Percentiles rank a stretch among this genome's conserved stretches.
Evolutionary conservation across 805 yeast species (phyloP).

Genomic region (Wickerhamomyces mucosus): DNA sequence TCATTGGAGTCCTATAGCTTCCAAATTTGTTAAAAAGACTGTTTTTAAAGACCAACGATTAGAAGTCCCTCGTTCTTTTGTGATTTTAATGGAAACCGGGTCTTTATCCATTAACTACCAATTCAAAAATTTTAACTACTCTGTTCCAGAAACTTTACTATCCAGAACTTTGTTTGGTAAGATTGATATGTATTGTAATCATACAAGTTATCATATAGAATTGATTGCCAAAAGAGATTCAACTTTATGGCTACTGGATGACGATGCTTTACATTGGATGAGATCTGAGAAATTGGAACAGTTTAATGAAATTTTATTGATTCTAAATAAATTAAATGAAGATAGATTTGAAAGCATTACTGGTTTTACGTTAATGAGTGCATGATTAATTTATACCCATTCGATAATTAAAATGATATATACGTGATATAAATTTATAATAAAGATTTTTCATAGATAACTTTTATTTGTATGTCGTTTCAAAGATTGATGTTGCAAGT

Average conservation of each 20-base stretch:
- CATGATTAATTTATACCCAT: conserved; percentile 18
- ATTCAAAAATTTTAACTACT: conserved; percentile 22
- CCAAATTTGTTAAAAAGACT: conserved; percentile 1
- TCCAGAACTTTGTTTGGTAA: conserved; percentile 50
- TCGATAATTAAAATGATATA: too few species aligned
- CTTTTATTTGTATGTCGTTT: too few species aligned
- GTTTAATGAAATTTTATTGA: conserved; percentile 53
- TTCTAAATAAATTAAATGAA: conserved; percentile 53
- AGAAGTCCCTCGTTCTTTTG: conserved; percentile 27
- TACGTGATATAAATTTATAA: too few species aligned
- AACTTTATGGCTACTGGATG: conserved; percentile 59
- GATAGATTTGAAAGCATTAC: conserved; percentile 69
- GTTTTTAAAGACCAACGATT: not conserved
- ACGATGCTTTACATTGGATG: conserved; percentile 35
- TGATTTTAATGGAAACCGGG: conserved; percentile 52
- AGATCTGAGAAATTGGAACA: conserved; percentile 39
- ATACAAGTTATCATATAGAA: conserved; percentile 28
- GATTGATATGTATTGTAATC: conserved; percentile 5
- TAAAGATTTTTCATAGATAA: too few species aligned
- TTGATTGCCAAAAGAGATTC: conserved; percentile 53
- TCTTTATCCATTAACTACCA: conserved; percentile 41
- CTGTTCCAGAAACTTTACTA: conserved; percentile 35
- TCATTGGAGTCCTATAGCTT: conserved; percentile 6
- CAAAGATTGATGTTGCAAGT: too few species aligned
- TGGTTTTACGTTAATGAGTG: conserved; percentile 63